Conservation (phyloP, 2,329 filamentous ascomycete species). For the Orbilia javanica region DNA sequence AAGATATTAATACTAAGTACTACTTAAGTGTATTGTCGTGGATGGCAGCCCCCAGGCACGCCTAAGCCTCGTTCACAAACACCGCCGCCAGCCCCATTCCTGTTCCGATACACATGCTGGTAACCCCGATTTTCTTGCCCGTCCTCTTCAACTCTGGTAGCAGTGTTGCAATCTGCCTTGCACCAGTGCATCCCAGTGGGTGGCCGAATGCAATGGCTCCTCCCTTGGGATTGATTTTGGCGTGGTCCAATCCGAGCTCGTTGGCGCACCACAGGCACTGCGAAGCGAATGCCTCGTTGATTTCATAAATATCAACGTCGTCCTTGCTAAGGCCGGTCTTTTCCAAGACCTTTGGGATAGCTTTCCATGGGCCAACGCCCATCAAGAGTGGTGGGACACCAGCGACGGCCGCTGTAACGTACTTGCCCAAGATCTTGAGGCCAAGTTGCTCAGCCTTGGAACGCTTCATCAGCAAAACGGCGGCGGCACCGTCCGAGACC, state of each 20-base stretch:
- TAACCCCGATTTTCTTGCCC: slow-evolving; percentile 86
- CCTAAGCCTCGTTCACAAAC: slow-evolving; percentile 86
- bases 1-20: neutral
- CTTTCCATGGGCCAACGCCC: slow-evolving; percentile 95
- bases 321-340: slow-evolving; percentile 88
- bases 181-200: slow-evolving; percentile 92
- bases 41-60: neutral
- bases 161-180: slow-evolving; percentile 90
- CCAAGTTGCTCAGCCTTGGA: slow-evolving; percentile 88
- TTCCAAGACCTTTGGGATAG: slow-evolving; percentile 90
- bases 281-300: slow-evolving; percentile 98
- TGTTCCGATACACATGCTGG: slow-evolving; percentile 95
- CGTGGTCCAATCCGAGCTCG: slow-evolving; percentile 81
- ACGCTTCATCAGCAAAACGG: slow-evolving; percentile 94
- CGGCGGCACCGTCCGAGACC: slow-evolving; percentile 94
- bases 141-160: slow-evolving; percentile 89
- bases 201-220: slow-evolving; percentile 97
- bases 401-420: slow-evolving; percentile 84
- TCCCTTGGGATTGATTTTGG: slow-evolving; percentile 97
- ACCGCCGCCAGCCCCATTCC: slow-evolving; percentile 98
- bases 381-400: slow-evolving; percentile 94
- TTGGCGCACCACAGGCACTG: slow-evolving; percentile 95
- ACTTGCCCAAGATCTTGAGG: slow-evolving; percentile 92
- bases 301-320: slow-evolving; percentile 97
- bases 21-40: too few relatives aligned